A percentile compares a stretch with the other conserved stretches of the same genome.
phyloP scores from a whole-genome alignment of 2,329 filamentous ascomycete species.

The Tolypocladium capitatum region DNA sequence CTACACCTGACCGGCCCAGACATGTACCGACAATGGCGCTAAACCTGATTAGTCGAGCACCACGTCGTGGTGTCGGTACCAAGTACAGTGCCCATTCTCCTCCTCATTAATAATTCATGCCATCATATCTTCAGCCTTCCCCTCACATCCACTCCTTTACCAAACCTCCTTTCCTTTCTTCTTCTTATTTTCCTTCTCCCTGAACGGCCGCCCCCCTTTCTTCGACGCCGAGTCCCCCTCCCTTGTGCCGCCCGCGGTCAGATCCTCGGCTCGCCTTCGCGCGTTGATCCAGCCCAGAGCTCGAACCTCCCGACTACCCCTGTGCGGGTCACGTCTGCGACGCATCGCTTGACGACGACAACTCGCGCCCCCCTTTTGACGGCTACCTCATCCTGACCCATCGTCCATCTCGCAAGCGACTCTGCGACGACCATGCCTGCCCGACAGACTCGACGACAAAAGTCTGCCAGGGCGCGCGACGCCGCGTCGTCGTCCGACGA shows the following conservation, averaged over 20 bases:
- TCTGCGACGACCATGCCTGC: slow-evolving; percentile 20
- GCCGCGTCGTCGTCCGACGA: slow-evolving; percentile 15
- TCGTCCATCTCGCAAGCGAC: not conserved
- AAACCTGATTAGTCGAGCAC: not conserved
- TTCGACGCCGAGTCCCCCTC: not conserved
- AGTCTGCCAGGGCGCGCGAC: slow-evolving; percentile 21
- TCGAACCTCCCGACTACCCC: no score
- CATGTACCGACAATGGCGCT: not conserved
- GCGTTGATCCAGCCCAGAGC: not conserved
- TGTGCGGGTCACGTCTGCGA: not conserved
- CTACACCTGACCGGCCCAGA: not conserved
- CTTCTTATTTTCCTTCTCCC: not conserved
- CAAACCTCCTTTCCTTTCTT: not conserved
- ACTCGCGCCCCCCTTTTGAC: not conserved
- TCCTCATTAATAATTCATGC: slow-evolving; percentile 3
- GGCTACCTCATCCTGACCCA: not conserved
- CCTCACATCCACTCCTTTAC: slow-evolving; percentile 15
- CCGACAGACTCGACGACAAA: slow-evolving; percentile 25
- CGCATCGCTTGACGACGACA: not conserved
- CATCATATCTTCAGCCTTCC: not conserved
- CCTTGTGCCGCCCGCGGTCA: not conserved
- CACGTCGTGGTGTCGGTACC: no score
- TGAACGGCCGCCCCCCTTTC: not conserved
- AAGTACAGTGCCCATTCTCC: no score
- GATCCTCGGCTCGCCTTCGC: not conserved